phyloP scores from a whole-genome alignment of 2,329 filamentous ascomycete genomes.

The Ophidiomyces ophidiicola region DNA sequence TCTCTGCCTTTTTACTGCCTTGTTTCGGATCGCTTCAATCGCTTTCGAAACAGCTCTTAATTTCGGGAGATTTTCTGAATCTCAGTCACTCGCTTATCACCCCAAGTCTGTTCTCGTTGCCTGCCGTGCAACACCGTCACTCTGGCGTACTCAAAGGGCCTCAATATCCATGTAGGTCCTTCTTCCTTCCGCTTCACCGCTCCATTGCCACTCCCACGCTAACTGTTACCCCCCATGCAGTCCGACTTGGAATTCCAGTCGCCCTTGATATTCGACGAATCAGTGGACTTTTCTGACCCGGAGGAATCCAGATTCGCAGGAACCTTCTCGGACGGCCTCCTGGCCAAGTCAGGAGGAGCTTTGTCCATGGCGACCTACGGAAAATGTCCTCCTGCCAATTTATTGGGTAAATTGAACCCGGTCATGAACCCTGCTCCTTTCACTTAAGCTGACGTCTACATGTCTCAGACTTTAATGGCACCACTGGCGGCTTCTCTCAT shows the following conservation, averaged over 20 bases:
- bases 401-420: slow-evolving; percentile 58
- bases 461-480: slow-evolving; percentile 27
- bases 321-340: slow-evolving; percentile 40
- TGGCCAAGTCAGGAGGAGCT: slow-evolving; percentile 48
- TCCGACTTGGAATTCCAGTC: slow-evolving; percentile 36
- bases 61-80: slow-evolving; percentile 28
- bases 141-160: slow-evolving; percentile 38
- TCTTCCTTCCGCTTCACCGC: slow-evolving; percentile 16
- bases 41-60: slow-evolving; percentile 29
- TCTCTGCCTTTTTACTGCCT: slow-evolving; percentile 9
- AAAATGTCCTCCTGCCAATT: slow-evolving; percentile 61
- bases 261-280: slow-evolving; percentile 38
- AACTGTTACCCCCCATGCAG: slow-evolving; percentile 17
- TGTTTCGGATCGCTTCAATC: slow-evolving; percentile 29
- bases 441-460: slow-evolving; percentile 9
- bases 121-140: slow-evolving; percentile 37
- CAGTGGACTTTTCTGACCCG: slow-evolving; percentile 35
- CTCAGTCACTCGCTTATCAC: slow-evolving; percentile 38
- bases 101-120: slow-evolving; percentile 31
- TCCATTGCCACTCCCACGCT: slow-evolving; percentile 11
- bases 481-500: slow-evolving; percentile 5
- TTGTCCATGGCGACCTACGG: slow-evolving; percentile 72
- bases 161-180: slow-evolving; percentile 35
- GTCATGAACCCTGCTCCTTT: slow-evolving; percentile 1
- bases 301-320: slow-evolving; percentile 35